Evolutionary conservation across 2,329 filamentous ascomycete genomes (phyloP).

Genomic region (Clonostachys rhizophaga): DNA sequence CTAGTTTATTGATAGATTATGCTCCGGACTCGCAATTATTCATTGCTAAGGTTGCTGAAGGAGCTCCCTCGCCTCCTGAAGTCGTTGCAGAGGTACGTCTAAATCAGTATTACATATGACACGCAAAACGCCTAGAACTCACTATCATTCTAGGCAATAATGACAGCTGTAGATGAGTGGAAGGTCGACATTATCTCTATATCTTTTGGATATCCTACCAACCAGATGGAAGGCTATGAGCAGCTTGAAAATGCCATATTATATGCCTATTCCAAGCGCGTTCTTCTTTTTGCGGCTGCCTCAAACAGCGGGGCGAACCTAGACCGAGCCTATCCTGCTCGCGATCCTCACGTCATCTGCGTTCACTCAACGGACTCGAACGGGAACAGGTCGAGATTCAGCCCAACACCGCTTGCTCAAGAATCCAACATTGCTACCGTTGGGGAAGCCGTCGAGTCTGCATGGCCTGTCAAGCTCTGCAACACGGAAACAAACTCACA

Average conservation of each 20-base stretch:
- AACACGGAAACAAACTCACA: not conserved
- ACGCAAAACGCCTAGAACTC: not conserved
- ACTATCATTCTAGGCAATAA: constrained; percentile 6
- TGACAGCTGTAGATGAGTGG: constrained; percentile 4
- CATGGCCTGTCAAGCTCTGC: constrained; percentile 2
- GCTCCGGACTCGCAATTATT: constrained; percentile 3
- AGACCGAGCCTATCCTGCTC: constrained; percentile 7
- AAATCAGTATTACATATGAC: not conserved
- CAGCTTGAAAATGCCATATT: constrained; percentile 1
- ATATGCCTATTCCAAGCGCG: not conserved
- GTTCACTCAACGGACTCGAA: constrained; percentile 7
- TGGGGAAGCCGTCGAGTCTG: constrained; percentile 5
- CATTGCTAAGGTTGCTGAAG: constrained; percentile 5
- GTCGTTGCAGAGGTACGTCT: constrained; percentile 1
- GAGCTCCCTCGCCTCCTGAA: not conserved
- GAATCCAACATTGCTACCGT: constrained; percentile 3
- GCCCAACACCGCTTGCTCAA: constrained; percentile 3
- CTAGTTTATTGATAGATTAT: constrained; percentile 4
- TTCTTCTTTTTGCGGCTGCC: constrained; percentile 8
- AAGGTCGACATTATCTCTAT: constrained; percentile 12
- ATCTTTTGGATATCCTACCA: constrained; percentile 9
- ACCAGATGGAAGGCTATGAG: not conserved
- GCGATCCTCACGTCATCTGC: constrained; percentile 6
- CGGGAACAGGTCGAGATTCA: constrained; percentile 6
- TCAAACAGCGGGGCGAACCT: constrained; percentile 7